These are phyloP conservation scores for Paragyromitra xinjiangensis DNA, from an alignment of 495 filamentous ascomycete genomes.

Conservation along the genomic window DNA sequence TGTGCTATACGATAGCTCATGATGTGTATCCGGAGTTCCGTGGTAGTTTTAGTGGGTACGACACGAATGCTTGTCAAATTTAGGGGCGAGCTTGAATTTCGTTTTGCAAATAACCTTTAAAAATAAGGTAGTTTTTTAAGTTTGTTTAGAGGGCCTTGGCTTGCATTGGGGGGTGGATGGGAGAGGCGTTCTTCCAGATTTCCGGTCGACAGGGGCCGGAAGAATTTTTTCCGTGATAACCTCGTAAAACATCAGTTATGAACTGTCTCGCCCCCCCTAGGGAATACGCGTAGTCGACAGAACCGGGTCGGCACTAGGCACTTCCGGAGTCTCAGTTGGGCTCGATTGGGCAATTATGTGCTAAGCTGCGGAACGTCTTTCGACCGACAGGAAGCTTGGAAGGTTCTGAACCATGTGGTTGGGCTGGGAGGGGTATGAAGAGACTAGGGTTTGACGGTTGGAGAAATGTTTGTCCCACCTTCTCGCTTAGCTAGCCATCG, in stretches of 20 bases:
- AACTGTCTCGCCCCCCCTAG: neutral
- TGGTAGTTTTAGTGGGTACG: neutral
- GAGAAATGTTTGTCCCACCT: conserved; percentile 23
- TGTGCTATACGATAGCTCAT: neutral
- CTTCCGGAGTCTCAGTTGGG: conserved; percentile 5
- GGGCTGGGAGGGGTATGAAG: neutral
- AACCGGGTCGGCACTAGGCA: conserved; percentile 6
- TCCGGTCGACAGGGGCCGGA: conserved; percentile 6
- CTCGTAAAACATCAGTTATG: neutral
- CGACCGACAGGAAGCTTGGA: conserved; percentile 11
- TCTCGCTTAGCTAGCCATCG: conserved; percentile 20
- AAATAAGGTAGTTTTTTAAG: conserved; percentile 18
- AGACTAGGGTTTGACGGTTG: neutral
- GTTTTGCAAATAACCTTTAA: neutral
- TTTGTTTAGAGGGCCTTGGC: neutral
- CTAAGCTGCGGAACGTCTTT: conserved; percentile 23
- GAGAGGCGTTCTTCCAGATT: neutral
- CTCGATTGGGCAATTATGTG: neutral
- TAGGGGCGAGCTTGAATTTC: neutral
- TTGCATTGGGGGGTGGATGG: too few species aligned
- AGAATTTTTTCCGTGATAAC: neutral
- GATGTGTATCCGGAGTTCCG: conserved; percentile 3
- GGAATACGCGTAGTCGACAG: conserved; percentile 1
- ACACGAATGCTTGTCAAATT: neutral
- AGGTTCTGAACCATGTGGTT: neutral